These are phyloP conservation scores for Tylopilus sp. DNA, from an alignment of 1,284 basidiomycete genomes.

Conservation along the genomic window DNA sequence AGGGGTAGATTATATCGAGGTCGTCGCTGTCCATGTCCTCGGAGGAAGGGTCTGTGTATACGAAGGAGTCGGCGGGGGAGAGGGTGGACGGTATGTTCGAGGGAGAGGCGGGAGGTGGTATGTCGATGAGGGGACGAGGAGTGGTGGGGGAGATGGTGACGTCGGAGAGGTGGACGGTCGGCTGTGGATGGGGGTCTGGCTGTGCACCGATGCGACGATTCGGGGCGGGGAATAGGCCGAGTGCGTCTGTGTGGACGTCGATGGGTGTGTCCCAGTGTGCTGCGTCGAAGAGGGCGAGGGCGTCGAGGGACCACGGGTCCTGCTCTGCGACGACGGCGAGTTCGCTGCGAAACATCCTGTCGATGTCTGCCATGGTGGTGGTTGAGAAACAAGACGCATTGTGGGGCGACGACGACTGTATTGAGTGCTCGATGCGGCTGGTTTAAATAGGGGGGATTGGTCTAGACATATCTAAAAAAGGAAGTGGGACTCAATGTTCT, in stretches of 20 bases:
- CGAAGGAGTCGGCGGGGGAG: constrained; percentile 3
- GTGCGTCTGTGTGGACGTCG: background rate
- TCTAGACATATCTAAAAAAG: constrained; percentile 2
- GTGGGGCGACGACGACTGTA: constrained; percentile 16
- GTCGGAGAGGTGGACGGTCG: constrained; percentile 26
- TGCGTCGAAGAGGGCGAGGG: background rate
- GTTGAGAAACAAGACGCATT: constrained; percentile 15
- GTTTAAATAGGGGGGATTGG: background rate
- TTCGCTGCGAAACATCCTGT: constrained; percentile 26
- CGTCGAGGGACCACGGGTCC: constrained; percentile 9
- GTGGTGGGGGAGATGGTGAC: constrained; percentile 2
- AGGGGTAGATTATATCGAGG: constrained; percentile 14
- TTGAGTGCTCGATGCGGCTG: constrained; percentile 14
- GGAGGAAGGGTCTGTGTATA: constrained; percentile 5
- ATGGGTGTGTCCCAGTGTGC: background rate
- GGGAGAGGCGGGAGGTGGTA: constrained; percentile 8
- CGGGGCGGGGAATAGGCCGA: constrained; percentile 14
- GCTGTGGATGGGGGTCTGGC: constrained; percentile 2
- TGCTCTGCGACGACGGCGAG: constrained; percentile 16
- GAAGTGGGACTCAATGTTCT: background rate
- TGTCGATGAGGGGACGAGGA: background rate
- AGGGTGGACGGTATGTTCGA: background rate
- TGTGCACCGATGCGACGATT: constrained; percentile 3
- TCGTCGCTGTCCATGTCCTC: constrained; percentile 22
- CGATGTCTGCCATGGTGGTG: constrained; percentile 21